A percentile compares a stretch with the other conserved stretches of the same genome.
phyloP scores from a whole-genome alignment of 345 rosid genomes.

The Brassica juncea region DNA sequence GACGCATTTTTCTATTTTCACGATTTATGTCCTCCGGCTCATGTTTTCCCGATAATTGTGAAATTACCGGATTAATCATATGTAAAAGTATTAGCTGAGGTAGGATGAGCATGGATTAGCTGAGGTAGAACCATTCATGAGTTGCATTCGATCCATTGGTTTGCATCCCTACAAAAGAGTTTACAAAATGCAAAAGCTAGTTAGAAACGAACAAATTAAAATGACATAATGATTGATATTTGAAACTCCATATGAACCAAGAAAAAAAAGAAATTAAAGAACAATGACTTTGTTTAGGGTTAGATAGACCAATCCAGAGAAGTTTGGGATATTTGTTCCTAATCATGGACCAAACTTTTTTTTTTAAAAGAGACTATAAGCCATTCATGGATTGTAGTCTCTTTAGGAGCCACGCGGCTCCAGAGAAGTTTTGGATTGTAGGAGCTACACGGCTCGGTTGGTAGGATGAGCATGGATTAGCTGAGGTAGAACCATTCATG shows the following conservation, averaged over 20 bases:
- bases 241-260: constrained; percentile 32
- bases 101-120: constrained; percentile 94
- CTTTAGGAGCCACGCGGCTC: too few relatives aligned
- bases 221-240: constrained; percentile 29
- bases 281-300: constrained; percentile 9
- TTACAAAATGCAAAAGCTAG: background rate
- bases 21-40: too few relatives aligned
- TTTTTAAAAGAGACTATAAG: background rate
- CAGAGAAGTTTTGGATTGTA: constrained; percentile 56
- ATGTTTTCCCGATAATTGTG: too few relatives aligned
- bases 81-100: constrained; percentile 16
- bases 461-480: constrained; percentile 92
- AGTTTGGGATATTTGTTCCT: background rate
- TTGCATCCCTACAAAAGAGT: constrained; percentile 71
- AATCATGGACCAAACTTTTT: background rate
- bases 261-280: background rate
- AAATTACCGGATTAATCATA: too few relatives aligned
- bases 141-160: constrained; percentile 76
- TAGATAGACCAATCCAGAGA: background rate
- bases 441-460: constrained; percentile 89
- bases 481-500: constrained; percentile 83
- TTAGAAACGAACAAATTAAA: constrained; percentile 12
- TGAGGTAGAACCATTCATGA: constrained; percentile 72
- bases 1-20: too few relatives aligned
- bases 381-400: background rate